Evolutionary conservation across 495 filamentous ascomycete species (phyloP).

Genomic region (Thermothielavioides terrestris): DNA sequence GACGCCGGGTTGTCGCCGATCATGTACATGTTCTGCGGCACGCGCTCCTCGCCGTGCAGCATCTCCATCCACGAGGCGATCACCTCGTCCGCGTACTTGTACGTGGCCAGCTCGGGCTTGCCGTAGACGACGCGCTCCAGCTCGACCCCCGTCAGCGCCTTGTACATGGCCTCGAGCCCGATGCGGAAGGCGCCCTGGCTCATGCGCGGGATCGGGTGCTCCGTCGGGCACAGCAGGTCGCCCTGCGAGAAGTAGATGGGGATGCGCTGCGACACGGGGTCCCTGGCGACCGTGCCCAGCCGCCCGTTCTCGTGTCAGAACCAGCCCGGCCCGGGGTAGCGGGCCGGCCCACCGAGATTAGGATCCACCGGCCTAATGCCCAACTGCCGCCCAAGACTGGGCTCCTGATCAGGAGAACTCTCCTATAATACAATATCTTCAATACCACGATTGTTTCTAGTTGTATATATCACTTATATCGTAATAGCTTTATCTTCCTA

Average conservation of each 20-base stretch:
- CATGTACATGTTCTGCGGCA: slow-evolving; percentile 74
- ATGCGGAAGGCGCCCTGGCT: slow-evolving; percentile 71
- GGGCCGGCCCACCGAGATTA: too few species aligned
- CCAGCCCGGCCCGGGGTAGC: too few species aligned
- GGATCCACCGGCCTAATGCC: too few species aligned
- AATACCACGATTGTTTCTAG: too few species aligned
- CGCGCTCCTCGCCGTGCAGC: slow-evolving; percentile 60
- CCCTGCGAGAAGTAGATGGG: slow-evolving; percentile 71
- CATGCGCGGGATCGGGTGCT: slow-evolving; percentile 65
- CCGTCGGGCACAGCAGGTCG: slow-evolving; percentile 67
- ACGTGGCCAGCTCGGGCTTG: slow-evolving; percentile 71
- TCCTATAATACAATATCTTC: too few species aligned
- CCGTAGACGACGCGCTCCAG: slow-evolving; percentile 79
- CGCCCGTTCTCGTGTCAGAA: slow-evolving; percentile 67
- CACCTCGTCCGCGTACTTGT: slow-evolving; percentile 75
- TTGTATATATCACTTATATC: too few species aligned
- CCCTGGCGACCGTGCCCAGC: slow-evolving; percentile 56
- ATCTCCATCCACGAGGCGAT: slow-evolving; percentile 66
- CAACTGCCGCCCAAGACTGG: too few species aligned
- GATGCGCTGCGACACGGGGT: slow-evolving; percentile 55
- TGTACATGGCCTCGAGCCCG: slow-evolving; percentile 70
- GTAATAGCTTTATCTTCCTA: too few species aligned
- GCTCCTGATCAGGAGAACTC: too few species aligned
- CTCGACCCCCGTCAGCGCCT: slow-evolving; percentile 61
- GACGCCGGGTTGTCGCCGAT: slow-evolving; percentile 72